Evolutionary conservation across 108 stramenopile genomes (phyloP).

Genomic region (Bacterosira constricta): DNA sequence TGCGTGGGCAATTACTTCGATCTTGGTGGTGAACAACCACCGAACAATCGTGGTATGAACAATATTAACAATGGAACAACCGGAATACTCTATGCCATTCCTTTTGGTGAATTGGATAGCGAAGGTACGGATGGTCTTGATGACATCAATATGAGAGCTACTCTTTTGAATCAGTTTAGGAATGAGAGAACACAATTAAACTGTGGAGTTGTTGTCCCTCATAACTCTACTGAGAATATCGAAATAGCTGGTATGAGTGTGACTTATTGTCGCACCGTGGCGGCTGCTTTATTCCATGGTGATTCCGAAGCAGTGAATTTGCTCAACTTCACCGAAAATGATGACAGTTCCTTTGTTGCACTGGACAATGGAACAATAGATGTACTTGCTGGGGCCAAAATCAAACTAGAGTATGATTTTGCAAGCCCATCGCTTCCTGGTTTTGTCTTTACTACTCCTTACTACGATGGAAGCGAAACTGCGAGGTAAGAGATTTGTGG

Average conservation of each 20-base stretch:
- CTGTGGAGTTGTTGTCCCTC: conserved; percentile 45
- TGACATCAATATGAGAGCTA: not conserved
- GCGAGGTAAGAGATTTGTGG: not conserved
- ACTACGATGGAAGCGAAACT: conserved; percentile 45
- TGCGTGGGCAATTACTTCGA: conserved; percentile 62
- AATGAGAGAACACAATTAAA: conserved; percentile 27
- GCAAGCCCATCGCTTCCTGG: not conserved
- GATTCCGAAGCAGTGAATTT: conserved; percentile 24
- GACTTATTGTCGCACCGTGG: conserved; percentile 51
- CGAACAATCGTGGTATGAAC: conserved; percentile 29
- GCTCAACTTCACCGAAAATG: conserved; percentile 27
- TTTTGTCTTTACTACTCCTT: conserved; percentile 49
- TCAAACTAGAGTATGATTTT: conserved; percentile 42
- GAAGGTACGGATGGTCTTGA: not conserved
- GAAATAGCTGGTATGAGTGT: conserved; percentile 53
- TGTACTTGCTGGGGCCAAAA: conserved; percentile 46
- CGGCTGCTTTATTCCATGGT: conserved; percentile 53
- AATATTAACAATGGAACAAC: conserved; percentile 54
- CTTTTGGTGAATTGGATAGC: conserved; percentile 39
- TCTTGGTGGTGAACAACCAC: conserved; percentile 10
- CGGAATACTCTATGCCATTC: conserved; percentile 47
- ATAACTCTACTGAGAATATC: conserved; percentile 13
- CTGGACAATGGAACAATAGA: conserved; percentile 47
- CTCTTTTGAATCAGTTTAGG: conserved; percentile 9
- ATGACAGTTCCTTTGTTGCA: conserved; percentile 34